Base-by-base conservation (phyloP, 2,329 filamentous ascomycete species). In the Fusarium sp. region DNA sequence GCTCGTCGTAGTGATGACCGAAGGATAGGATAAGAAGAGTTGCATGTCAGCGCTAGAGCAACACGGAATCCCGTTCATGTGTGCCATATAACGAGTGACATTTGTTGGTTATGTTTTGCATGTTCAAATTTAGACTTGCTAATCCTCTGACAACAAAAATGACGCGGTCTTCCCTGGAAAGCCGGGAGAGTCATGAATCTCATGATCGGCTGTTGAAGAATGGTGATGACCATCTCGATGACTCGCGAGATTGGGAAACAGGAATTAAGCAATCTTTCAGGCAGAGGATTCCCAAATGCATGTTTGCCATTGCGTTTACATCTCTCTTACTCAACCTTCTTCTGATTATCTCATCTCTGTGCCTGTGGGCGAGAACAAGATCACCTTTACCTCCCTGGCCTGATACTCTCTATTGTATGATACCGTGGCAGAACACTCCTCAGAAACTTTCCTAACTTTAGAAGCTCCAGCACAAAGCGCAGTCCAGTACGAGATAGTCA, bases 361-460 rank as follows among this genome's bases (percentile, higher is more conserved):
- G 28, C n/a, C 7, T 58, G 7, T 63, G 61, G 61, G 7, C 15
- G 10, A 35, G 36, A 39, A 28, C 52, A 28, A 57, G 42, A 33
- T 58, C 61, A 22, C 61, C 52, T 5, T 24, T 63, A 14, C 60
- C 60, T 15, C 42, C 60, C 17, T 63, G 60, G 52, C 60, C 60
- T 48, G 18, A 9, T 1, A 49, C 41, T 15, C 35, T 63, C 0
- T 63, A 63, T 26, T 63, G 42, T 58, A 33, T 6, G 51, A 9
- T 28, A 11, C 0, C 12, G 4, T 26, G 22, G 3, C 3, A 8
- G 20, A 7, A 22, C 14, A 24, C 2, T 20, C 15, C 4, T 20
- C 20, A 2, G 2, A 22, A 26, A 28, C 10, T 12, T 6, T 14
- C 42, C 35, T 44, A 17, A 41, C 9, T 31, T 4, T 2, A 0